Evolutionary conservation across 2,329 filamentous ascomycete species (phyloP).

Genomic region (Sphaerulina musiva): DNA sequence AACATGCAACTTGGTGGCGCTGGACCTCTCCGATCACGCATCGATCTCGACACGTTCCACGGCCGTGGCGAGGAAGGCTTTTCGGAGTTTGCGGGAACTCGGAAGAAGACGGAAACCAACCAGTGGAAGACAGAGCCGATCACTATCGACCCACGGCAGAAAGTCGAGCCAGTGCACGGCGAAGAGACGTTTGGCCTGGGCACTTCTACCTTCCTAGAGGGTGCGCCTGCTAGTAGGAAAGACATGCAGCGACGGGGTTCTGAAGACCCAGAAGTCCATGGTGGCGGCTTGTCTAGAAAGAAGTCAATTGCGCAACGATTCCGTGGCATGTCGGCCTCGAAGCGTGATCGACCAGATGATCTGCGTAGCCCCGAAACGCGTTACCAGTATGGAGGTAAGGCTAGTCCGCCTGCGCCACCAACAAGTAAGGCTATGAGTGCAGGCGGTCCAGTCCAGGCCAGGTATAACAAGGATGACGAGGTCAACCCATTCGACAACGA

Average conservation of each 20-base stretch:
- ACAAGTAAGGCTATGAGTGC: slow-evolving; percentile 34
- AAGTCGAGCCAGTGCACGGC: slow-evolving; percentile 71
- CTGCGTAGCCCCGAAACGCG: slow-evolving; percentile 50
- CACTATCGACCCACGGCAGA: slow-evolving; percentile 60
- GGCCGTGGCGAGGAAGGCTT: slow-evolving; percentile 82
- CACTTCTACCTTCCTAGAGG: slow-evolving; percentile 92
- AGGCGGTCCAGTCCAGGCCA: slow-evolving; percentile 37
- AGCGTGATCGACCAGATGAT: slow-evolving; percentile 39
- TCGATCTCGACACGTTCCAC: slow-evolving; percentile 83
- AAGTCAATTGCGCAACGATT: slow-evolving; percentile 92
- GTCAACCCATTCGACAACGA: slow-evolving; percentile 71
- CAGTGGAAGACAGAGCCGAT: slow-evolving; percentile 28
- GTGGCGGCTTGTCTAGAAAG: slow-evolving; percentile 65
- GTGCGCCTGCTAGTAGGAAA: slow-evolving; percentile 75
- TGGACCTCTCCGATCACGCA: slow-evolving; percentile 72
- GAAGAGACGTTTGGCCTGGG: slow-evolving; percentile 77
- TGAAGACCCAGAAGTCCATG: slow-evolving; percentile 50
- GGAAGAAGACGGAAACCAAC: slow-evolving; percentile 32
- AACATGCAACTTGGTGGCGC: slow-evolving; percentile 89
- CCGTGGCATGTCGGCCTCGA: slow-evolving; percentile 71
- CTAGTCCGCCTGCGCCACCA: slow-evolving; percentile 20
- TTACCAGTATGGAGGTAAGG: slow-evolving; percentile 27
- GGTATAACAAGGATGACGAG: slow-evolving; percentile 35
- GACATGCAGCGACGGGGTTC: slow-evolving; percentile 71
- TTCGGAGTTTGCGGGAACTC: slow-evolving; percentile 61